Base-by-base conservation (phyloP, 805 yeast genomes). In the Pichia exigua region DNA sequence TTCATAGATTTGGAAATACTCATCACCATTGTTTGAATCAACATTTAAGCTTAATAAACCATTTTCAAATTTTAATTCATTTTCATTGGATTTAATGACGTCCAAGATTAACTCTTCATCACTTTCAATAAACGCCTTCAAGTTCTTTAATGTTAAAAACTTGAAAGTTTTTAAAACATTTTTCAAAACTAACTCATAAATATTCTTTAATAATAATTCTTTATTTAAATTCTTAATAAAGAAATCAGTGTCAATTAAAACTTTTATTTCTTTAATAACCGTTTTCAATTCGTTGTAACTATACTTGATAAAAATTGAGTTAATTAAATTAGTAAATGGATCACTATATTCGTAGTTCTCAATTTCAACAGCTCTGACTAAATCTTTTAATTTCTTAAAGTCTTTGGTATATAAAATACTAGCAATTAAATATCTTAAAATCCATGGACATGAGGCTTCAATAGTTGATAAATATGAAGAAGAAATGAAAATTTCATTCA, bases 361-460 rank as follows among this genome's bases (percentile, higher is more conserved):
- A 60, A 80, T 85, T 47, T 72, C 73, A 49, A 83, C 78, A 20
- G 79, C 78, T 55, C 77, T 73, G 47, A 80, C 71, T 46, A 82
- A 65, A 57, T 83, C 87, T 64, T 73, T 80, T 51, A 82, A 68
- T 59, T 77, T 76, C 62, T 78, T 77, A 60, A 75, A 59, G 57
- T 66, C 64, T 49, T 66, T 65, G 38, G 64, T 62, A 58, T 65
- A 56, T 56, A 74, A 66, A 48, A 81, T 82, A n/a, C 85, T 83
- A 28, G 78, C 84, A 26, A 80, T 76, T 50, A 83, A 65, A 62
- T 83, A 83, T 61, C 88, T 75, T 57, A 82, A 65, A 47, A 83
- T 70, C 89, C 89, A 83, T 21, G 88, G 89, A 61, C 83, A 76
- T 10, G 85, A 73, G 32, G 86, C 85, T 67, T 83, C 87, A 62